Percentiles rank a stretch among this genome's conserved stretches.
These are phyloP conservation scores for Diaporthe velutina DNA, from an alignment of 2,329 filamentous ascomycete genomes.

Conservation along the genomic window DNA sequence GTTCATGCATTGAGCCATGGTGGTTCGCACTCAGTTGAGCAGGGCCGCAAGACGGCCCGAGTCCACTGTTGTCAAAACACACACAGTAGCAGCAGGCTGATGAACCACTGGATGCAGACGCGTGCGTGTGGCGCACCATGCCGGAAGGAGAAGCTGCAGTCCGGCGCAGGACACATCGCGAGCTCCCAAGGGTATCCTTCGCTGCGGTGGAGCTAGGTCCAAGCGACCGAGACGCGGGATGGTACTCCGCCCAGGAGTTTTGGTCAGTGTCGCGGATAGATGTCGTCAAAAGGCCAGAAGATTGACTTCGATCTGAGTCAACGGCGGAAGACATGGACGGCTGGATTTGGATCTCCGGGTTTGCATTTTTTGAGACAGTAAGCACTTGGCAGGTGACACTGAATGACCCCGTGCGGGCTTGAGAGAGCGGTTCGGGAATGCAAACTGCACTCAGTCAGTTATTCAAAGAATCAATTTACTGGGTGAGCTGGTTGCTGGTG, in stretches of 20 bases:
- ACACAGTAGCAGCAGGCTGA: constrained; percentile 22
- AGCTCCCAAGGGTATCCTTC: constrained; percentile 24
- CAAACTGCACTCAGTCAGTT: constrained; percentile 2
- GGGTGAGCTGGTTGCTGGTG: constrained; percentile 2
- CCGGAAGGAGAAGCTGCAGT: constrained; percentile 39
- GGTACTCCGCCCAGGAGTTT: constrained; percentile 25
- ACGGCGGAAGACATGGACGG: constrained; percentile 15
- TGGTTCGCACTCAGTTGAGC: neutral
- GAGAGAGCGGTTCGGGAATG: constrained; percentile 21
- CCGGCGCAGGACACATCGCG: constrained; percentile 30
- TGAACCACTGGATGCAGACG: constrained; percentile 31
- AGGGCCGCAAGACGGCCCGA: constrained; percentile 23
- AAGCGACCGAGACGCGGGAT: constrained; percentile 33
- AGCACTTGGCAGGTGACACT: constrained; percentile 29
- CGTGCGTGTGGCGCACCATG: constrained; percentile 26
- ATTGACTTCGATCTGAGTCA: constrained; percentile 20
- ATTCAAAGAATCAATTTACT: neutral
- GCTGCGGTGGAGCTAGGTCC: constrained; percentile 27
- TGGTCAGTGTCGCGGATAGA: constrained; percentile 22
- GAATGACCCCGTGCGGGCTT: constrained; percentile 11
- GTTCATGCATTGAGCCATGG: neutral
- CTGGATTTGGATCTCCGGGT: constrained; percentile 15
- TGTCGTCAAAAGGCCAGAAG: constrained; percentile 24
- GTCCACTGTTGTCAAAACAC: neutral
- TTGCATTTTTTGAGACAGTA: neutral